Base-by-base conservation (phyloP, 495 filamentous ascomycete species). In the Neurospora tetrasperma region DNA sequence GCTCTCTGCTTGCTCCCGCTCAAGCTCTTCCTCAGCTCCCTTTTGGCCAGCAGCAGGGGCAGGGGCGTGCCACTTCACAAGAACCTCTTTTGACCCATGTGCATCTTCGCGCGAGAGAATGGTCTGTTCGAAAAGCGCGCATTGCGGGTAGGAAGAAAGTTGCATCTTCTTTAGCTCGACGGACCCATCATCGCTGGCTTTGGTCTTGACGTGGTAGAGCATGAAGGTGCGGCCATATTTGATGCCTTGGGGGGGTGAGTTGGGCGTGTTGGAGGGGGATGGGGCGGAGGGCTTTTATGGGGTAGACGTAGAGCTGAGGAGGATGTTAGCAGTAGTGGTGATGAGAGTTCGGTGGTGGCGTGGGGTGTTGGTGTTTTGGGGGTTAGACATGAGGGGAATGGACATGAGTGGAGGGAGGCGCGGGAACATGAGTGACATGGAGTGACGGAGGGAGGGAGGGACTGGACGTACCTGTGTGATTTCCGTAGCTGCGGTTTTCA, bases 221-320 rank as follows among this genome's bases (percentile, higher is more conserved):
- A 96, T 92, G 79, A 93, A 96, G 18, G 85, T 83, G 10, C 94
- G 89, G 83, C 97, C 94, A 80, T 93, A 86, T 42, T 83, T 81
- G 73, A 96, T 87, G 14, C 94, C 94, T 74, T 89, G n/a, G 85
- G n/a, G 85, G 80, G 2, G 89, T 90, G 42, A 94, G 78, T 8
- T 81, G 73, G 12, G 91, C 86, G 27, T 83, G 77, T 4, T 82
- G 62, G 43, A 97, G 79, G 38, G 85, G 72, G 40, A 92, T 87
- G 6, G 87, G 89, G 6, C 91, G 89, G 1, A 97, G 86, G 4
- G 90, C 93, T 78, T 97, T 98, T 83, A 98, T 92, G 71, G 94
- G 94, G 79, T 97, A 96, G 54, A 92, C 85, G 82, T 93, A 96
- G 42, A 98, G 86, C 91, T 96, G 76, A 69, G 48, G 48, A 31